Evolutionary conservation across 257 asterid species (phyloP).

Genomic region (Nicotiana benthamiana): DNA sequence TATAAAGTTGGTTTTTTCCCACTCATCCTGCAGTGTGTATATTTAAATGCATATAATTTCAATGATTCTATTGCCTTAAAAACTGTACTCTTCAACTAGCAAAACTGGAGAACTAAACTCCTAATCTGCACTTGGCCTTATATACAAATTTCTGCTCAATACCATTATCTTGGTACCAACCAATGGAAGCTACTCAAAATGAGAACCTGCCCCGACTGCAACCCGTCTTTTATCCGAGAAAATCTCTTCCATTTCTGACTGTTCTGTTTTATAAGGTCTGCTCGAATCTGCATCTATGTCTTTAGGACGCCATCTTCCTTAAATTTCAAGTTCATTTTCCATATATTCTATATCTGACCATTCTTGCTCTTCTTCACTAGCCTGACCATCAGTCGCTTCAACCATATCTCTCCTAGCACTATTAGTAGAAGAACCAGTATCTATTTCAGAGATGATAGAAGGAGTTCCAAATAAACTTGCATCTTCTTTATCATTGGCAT

Average conservation of each 20-base stretch:
- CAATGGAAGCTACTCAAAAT: neutral
- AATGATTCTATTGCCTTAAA: neutral
- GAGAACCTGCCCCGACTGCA: neutral
- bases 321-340: conserved; percentile 19
- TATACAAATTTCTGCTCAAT: neutral
- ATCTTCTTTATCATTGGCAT: conserved; percentile 7
- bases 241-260: conserved; percentile 23
- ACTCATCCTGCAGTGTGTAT: neutral
- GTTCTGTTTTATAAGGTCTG: conserved; percentile 1
- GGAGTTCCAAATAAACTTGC: neutral
- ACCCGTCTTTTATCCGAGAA: conserved; percentile 20
- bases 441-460: neutral
- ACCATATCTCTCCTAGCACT: conserved; percentile 3
- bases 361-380: conserved; percentile 40
- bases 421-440: neutral
- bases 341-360: conserved; percentile 36
- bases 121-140: neutral
- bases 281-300: conserved; percentile 15
- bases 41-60: neutral
- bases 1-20: neutral
- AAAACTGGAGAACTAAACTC: neutral
- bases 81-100: neutral
- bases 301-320: conserved; percentile 6
- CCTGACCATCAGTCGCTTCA: conserved; percentile 30
- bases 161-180: neutral